Evolutionary conservation across 2,329 filamentous ascomycete genomes (phyloP).

Genomic region (Plectosphaerella cucumerina): DNA sequence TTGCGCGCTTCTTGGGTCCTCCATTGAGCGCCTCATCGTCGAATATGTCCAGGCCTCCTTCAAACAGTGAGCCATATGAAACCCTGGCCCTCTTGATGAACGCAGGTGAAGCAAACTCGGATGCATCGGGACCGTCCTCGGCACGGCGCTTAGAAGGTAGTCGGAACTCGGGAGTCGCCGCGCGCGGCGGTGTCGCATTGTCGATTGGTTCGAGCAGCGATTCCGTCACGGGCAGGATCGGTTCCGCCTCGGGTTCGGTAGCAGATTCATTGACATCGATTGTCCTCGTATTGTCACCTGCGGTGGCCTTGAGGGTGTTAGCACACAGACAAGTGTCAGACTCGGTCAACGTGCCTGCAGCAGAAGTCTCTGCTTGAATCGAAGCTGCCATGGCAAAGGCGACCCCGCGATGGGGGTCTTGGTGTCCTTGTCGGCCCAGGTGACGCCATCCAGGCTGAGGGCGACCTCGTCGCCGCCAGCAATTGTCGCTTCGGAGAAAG

Average conservation of each 20-base stretch:
- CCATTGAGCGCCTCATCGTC: constrained; percentile 62
- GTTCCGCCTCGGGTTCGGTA: constrained; percentile 11
- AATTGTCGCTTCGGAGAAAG: constrained; percentile 61
- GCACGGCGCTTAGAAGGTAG: constrained; percentile 27
- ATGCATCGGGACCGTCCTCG: constrained; percentile 30
- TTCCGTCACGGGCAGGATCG: constrained; percentile 11
- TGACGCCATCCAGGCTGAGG: constrained; percentile 64
- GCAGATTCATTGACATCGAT: constrained; percentile 47
- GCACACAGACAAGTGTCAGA: constrained; percentile 1
- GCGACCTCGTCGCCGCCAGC: constrained; percentile 75
- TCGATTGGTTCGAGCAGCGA: constrained; percentile 2
- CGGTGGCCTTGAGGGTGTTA: constrained; percentile 30
- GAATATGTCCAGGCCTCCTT: constrained; percentile 63
- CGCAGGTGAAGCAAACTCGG: constrained; percentile 71
- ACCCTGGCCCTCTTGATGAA: constrained; percentile 70
- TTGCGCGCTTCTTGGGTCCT: constrained; percentile 65
- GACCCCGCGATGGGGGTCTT: constrained; percentile 44
- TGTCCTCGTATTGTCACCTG: constrained; percentile 40
- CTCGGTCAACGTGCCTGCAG: constrained; percentile 33
- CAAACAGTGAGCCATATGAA: constrained; percentile 64
- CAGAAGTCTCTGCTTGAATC: constrained; percentile 45
- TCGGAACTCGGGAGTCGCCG: constrained; percentile 10
- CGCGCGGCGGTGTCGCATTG: constrained; percentile 11
- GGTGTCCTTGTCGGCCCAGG: constrained; percentile 55
- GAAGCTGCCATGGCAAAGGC: constrained; percentile 55